phyloP scores from a whole-genome alignment of 805 yeast species.

The Soucietia sequanensis region DNA sequence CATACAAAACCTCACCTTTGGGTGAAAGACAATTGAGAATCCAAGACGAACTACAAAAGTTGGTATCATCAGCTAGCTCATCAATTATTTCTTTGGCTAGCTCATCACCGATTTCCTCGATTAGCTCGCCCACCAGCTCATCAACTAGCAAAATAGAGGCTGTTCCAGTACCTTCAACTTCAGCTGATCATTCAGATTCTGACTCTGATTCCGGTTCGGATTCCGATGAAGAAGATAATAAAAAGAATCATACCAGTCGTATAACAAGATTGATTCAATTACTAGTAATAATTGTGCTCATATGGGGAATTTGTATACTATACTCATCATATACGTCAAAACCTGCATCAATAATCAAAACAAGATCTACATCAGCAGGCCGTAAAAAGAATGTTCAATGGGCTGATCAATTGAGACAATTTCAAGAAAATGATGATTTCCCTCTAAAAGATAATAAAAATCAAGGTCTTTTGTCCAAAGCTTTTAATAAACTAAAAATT shows the following conservation, averaged over 20 bases:
- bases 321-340: constrained; percentile 35
- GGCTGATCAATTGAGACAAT: constrained; percentile 43
- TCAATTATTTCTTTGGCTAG: background rate
- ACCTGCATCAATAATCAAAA: constrained; percentile 43
- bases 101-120: background rate
- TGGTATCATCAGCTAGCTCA: background rate
- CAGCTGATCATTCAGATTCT: constrained; percentile 1
- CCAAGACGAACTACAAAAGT: constrained; percentile 2
- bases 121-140: background rate
- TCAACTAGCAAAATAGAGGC: background rate
- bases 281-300: constrained; percentile 32
- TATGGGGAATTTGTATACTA: constrained; percentile 42
- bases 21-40: constrained; percentile 17
- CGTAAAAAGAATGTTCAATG: constrained; percentile 46
- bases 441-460: constrained; percentile 17
- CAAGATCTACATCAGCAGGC: constrained; percentile 24
- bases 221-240: constrained; percentile 2
- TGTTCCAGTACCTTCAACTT: constrained; percentile 2
- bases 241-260: constrained; percentile 11
- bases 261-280: constrained; percentile 41
- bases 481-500: constrained; percentile 31
- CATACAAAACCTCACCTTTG: constrained; percentile 28
- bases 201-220: constrained; percentile 2
- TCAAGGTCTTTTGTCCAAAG: constrained; percentile 37
- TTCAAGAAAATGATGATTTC: constrained; percentile 29